phyloP scores from a whole-genome alignment of 257 asterid species.

The Solanum lignicaule region DNA sequence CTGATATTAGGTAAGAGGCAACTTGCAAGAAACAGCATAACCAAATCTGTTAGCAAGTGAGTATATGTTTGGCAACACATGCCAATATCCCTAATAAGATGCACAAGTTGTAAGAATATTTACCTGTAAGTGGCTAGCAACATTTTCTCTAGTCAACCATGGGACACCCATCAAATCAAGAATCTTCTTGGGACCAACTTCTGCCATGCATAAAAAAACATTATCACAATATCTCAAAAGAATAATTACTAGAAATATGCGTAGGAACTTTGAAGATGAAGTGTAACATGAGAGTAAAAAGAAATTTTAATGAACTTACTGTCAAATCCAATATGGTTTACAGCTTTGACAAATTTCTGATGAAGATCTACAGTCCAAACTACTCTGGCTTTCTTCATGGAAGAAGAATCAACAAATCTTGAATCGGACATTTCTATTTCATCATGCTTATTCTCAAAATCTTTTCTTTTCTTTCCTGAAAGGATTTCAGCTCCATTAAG shows the following conservation, averaged over 20 bases:
- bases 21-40: background rate
- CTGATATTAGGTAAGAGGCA: background rate
- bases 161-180: constrained; percentile 85
- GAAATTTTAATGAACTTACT: constrained; percentile 31
- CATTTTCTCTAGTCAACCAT: constrained; percentile 84
- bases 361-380: constrained; percentile 71
- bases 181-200: constrained; percentile 89
- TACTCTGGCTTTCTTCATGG: constrained; percentile 68
- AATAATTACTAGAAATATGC: background rate
- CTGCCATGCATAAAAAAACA: constrained; percentile 23
- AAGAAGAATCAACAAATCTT: constrained; percentile 28
- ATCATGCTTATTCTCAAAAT: constrained; percentile 33
- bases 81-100: background rate
- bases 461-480: constrained; percentile 58
- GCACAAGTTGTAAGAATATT: background rate
- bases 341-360: constrained; percentile 60
- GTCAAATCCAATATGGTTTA: constrained; percentile 47
- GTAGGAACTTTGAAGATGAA: background rate
- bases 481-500: constrained; percentile 31
- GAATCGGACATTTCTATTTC: constrained; percentile 19
- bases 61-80: background rate
- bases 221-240: background rate
- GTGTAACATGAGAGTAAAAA: background rate
- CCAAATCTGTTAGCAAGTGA: background rate
- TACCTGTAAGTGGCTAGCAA: constrained; percentile 95